A percentile compares a stretch with the other conserved stretches of the same genome.
phyloP scores from a whole-genome alignment of 139 green algal species.

The Chlamydomonas eustigma region DNA sequence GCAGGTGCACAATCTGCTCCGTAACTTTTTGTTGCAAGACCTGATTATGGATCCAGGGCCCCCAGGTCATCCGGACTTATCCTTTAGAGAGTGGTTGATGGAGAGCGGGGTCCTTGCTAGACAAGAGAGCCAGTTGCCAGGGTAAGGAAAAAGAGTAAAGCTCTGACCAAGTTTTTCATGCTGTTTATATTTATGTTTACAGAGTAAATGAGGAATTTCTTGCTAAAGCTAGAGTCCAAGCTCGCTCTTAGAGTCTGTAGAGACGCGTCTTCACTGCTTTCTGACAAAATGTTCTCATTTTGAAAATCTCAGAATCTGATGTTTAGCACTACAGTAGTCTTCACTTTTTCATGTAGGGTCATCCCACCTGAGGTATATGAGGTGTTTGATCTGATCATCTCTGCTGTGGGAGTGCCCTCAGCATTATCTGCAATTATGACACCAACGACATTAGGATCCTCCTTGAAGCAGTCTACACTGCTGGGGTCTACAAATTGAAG shows the following conservation, averaged over 20 bases:
- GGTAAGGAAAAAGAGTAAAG: background rate
- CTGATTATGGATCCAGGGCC: background rate
- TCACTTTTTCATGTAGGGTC: background rate
- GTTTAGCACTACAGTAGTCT: no score
- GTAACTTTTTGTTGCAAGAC: conserved; percentile 1
- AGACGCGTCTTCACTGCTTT: no score
- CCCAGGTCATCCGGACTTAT: background rate
- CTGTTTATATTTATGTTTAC: no score
- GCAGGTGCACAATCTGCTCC: conserved; percentile 2
- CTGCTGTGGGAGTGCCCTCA: background rate
- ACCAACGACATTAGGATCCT: background rate
- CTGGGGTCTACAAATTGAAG: background rate
- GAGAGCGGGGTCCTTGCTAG: background rate
- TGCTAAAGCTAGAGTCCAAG: no score
- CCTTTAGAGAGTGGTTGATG: conserved; percentile 11
- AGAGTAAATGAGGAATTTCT: no score
- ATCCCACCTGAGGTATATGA: conserved; percentile 10
- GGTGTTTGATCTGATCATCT: conserved; percentile 8
- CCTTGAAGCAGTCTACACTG: background rate
- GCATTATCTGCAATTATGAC: background rate
- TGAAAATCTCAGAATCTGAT: no score
- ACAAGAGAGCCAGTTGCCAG: background rate
- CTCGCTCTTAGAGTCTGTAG: no score
- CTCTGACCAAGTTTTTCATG: no score
- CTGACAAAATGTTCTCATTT: no score